Conservation (phyloP, 768 basidiomycete genomes). For the Psilocybe tampanensis region DNA sequence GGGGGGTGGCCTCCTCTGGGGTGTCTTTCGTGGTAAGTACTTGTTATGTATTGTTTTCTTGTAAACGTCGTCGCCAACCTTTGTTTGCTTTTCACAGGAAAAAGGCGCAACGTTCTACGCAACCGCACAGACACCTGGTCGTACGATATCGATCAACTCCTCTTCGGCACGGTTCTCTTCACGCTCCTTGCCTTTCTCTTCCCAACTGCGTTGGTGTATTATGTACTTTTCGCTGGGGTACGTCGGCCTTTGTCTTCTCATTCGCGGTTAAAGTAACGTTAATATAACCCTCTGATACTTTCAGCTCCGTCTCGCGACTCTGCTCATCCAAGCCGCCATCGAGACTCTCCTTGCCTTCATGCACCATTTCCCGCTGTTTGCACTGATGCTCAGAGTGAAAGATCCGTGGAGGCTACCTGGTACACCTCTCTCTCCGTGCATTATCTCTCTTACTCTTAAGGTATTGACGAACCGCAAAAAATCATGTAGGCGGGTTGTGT, state of each 20-base stretch:
- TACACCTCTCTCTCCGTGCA: no score
- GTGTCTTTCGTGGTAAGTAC: slow-evolving; percentile 79
- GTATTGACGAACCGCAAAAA: no score
- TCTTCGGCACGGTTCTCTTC: slow-evolving; percentile 93
- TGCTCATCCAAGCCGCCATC: slow-evolving; percentile 61
- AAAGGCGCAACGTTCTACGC: slow-evolving; percentile 84
- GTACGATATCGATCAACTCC: slow-evolving; percentile 90
- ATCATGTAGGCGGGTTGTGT: slow-evolving; percentile 22
- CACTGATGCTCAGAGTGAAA: slow-evolving; percentile 80
- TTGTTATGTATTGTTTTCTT: not conserved
- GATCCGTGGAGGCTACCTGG: slow-evolving; percentile 86
- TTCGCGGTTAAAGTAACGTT: no score
- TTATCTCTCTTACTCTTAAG: no score
- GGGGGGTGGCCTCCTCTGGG: slow-evolving; percentile 72
- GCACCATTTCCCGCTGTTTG: slow-evolving; percentile 93
- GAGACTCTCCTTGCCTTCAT: slow-evolving; percentile 75
- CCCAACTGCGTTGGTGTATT: slow-evolving; percentile 87
- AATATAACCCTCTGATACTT: no score
- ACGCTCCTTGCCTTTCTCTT: slow-evolving; percentile 79
- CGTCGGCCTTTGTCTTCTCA: no score
- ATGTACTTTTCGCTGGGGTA: slow-evolving; percentile 76
- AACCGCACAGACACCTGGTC: slow-evolving; percentile 88
- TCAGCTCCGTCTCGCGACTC: slow-evolving; percentile 39
- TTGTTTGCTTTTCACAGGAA: slow-evolving; percentile 53
- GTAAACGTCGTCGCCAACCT: not conserved